phyloP scores from a whole-genome alignment of 345 rosid species.

The Excoecaria agallocha region DNA sequence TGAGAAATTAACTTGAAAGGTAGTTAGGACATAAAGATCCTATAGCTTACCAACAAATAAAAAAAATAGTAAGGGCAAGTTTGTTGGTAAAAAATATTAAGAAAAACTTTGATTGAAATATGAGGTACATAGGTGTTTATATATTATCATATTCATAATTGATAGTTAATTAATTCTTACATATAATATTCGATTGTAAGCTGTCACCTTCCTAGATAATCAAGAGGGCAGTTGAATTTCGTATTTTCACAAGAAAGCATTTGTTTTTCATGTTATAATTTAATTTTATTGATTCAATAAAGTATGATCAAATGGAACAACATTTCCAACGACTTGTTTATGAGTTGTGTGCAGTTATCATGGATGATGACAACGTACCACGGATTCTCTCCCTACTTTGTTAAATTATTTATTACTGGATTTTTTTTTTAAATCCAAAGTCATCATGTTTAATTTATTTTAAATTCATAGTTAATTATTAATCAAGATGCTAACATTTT shows the following conservation, averaged over 20 bases:
- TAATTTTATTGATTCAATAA: background rate
- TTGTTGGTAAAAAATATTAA: conserved; percentile 9
- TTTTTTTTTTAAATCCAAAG: background rate
- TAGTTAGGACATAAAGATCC: conserved; percentile 7
- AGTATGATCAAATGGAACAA: background rate
- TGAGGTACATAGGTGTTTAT: conserved; percentile 18
- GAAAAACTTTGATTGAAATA: conserved; percentile 21
- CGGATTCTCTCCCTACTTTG: background rate
- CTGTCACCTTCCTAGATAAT: conserved; percentile 24
- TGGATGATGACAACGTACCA: conserved; percentile 25
- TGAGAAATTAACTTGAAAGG: background rate
- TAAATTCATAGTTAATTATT: background rate
- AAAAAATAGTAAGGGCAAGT: no score
- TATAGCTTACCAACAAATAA: no score
- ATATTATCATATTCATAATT: conserved; percentile 13
- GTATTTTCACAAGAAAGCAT: conserved; percentile 23
- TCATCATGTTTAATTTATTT: background rate
- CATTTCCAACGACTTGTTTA: conserved; percentile 22
- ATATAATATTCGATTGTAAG: conserved; percentile 15
- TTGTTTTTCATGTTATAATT: background rate
- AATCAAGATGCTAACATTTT: background rate
- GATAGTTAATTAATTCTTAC: background rate
- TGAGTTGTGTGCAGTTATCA: conserved; percentile 6
- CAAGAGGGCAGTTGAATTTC: conserved; percentile 21
- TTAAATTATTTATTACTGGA: background rate